phyloP scores from a whole-genome alignment of 768 basidiomycete genomes.

The Basidioascus undulatus region DNA sequence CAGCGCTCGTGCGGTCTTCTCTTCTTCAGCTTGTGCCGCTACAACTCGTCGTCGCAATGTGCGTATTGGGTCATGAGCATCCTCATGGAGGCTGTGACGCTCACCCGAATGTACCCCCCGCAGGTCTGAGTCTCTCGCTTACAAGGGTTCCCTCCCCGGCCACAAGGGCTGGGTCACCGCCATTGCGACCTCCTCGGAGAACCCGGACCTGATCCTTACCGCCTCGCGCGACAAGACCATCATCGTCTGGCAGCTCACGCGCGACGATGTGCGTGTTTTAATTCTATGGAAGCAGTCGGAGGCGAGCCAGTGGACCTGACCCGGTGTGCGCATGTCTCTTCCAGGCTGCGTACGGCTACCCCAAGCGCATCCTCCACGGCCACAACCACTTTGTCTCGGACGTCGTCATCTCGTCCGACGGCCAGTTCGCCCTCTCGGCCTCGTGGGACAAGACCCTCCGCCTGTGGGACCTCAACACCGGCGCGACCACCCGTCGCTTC shows the following conservation, averaged over 20 bases:
- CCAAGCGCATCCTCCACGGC: slow-evolving; percentile 88
- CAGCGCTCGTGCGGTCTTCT: no score
- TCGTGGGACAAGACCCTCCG: slow-evolving; percentile 99
- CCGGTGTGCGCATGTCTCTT: slow-evolving; percentile 11
- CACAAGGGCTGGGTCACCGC: slow-evolving; percentile 97
- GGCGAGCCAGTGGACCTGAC: background rate
- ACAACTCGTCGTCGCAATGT: no score
- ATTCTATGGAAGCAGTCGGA: background rate
- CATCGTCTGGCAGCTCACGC: slow-evolving; percentile 97
- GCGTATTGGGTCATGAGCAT: no score
- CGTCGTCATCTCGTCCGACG: slow-evolving; percentile 95
- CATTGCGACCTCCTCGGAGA: slow-evolving; percentile 88
- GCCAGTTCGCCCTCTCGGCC: slow-evolving; percentile 94
- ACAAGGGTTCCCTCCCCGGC: slow-evolving; percentile 72
- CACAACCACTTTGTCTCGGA: slow-evolving; percentile 99
- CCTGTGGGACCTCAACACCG: slow-evolving; percentile 98
- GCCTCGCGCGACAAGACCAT: slow-evolving; percentile 98
- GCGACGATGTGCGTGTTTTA: slow-evolving; percentile 25
- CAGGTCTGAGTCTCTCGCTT: slow-evolving; percentile 70
- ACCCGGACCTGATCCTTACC: slow-evolving; percentile 96
- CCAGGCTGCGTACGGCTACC: slow-evolving; percentile 75
- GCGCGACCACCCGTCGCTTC: slow-evolving; percentile 83
- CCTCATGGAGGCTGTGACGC: no score
- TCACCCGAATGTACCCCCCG: slow-evolving; percentile 2
- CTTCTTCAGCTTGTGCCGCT: no score